Conservation (phyloP, 2,329 filamentous ascomycete genomes). For the Fusarium sp. region DNA sequence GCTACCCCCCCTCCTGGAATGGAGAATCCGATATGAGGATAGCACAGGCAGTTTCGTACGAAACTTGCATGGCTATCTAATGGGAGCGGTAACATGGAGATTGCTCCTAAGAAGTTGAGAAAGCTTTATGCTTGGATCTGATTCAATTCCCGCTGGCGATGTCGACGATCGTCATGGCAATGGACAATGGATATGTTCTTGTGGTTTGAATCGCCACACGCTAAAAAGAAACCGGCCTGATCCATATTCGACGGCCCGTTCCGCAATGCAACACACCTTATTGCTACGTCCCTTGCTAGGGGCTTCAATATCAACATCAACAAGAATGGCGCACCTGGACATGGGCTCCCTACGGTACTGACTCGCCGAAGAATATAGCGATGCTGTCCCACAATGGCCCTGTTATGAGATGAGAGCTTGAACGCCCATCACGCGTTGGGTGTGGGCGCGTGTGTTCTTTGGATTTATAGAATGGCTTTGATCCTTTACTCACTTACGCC, state of each 20-base stretch:
- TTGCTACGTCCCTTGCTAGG: slow-evolving; percentile 21
- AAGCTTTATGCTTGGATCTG: slow-evolving; percentile 3
- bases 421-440: slow-evolving; percentile 12
- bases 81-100: not conserved
- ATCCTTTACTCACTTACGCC: slow-evolving; percentile 1
- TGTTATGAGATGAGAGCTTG: not conserved
- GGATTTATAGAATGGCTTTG: not conserved
- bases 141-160: not conserved
- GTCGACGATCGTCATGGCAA: slow-evolving; percentile 15
- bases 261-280: slow-evolving; percentile 28
- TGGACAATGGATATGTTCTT: not conserved
- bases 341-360: slow-evolving; percentile 13
- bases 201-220: slow-evolving; percentile 8
- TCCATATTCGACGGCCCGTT: slow-evolving; percentile 43
- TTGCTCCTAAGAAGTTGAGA: not conserved
- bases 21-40: slow-evolving; percentile 59
- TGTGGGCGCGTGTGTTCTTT: not conserved
- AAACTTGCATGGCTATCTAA: slow-evolving; percentile 6
- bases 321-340: slow-evolving; percentile 15
- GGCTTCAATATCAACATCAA: slow-evolving; percentile 37
- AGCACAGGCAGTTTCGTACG: slow-evolving; percentile 2
- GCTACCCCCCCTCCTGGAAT: slow-evolving; percentile 55
- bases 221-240: slow-evolving; percentile 24
- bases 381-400: slow-evolving; percentile 3
- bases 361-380: slow-evolving; percentile 16